Evolutionary conservation across 345 rosid genomes (phyloP), one percentile per base, ranked within the genome.

Genomic region (Salix purpurea): DNA sequence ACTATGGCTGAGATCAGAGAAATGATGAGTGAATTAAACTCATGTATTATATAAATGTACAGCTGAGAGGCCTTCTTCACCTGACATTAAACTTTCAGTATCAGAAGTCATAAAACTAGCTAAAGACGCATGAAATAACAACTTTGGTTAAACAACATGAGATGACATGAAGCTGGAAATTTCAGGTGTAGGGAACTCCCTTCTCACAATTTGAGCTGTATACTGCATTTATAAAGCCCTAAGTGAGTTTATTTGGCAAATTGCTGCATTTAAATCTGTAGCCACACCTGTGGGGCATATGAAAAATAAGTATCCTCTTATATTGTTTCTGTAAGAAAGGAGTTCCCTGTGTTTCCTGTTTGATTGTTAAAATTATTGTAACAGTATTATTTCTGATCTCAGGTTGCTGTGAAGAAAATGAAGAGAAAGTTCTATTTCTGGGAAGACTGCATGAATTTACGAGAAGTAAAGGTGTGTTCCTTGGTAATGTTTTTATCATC

Each of bases 401-500:
- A 94, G 98, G 98, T 94, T 89, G 98, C 97, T 79, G 94, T 94
- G 58, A 94, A 94, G 88, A 92, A 86, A 88, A 94, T 94, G 98
- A 94, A 94, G 87, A 88, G 97, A 74, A 92, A 91, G 71, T 94
- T 92, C 81, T 91, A 89, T 75, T 90, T 84, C 72, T 94, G 98
- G 98, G 97, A 91, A 83, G 97, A 94, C 44, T 94, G 95, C 80
- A 86, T 88, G 85, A 92, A 90, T 80, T 85, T 94, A 78, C 83
- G 97, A 81, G 98, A 94, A 90, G 94, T 94, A 65, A 94, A 94
- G 93, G 98, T 94, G 73, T 58, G 77, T 50, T 10, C 50, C 16
- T 16, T 65, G 15, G 68, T 79, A 54, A 36, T 28, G 54, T 67
- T 79, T 48, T 54, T 40, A 64, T 76, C 1, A 24, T 75, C 42